Evolutionary conservation across 2,329 filamentous ascomycete species (phyloP).

Genomic region (Coleophoma crateriformis): DNA sequence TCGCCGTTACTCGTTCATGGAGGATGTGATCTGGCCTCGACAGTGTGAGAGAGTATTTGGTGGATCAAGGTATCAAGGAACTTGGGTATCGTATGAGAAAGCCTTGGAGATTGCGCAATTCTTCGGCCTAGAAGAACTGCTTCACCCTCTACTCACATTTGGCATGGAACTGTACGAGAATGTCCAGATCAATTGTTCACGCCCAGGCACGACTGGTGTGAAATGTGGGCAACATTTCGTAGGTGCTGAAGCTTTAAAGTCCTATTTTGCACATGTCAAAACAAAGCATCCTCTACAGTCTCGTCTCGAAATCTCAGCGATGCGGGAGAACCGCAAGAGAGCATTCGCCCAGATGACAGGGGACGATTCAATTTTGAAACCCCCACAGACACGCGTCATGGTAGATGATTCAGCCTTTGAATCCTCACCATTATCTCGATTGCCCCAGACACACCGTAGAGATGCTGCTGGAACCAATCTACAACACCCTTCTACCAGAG

Average conservation of each 20-base stretch:
- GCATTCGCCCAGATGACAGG: not conserved
- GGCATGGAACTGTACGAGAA: not conserved
- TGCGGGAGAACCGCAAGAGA: not conserved
- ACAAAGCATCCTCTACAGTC: too few species aligned
- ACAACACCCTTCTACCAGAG: not conserved
- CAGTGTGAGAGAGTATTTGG: not conserved
- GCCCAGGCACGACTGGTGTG: not conserved
- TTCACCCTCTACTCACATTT: not conserved
- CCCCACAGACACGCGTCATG: not conserved
- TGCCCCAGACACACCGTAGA: not conserved
- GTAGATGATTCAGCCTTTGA: constrained; percentile 12
- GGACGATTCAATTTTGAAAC: not conserved
- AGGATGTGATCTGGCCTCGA: not conserved
- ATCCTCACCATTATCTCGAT: not conserved
- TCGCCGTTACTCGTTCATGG: not conserved
- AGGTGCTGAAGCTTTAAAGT: too few species aligned
- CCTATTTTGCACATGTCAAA: too few species aligned
- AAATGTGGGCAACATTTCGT: too few species aligned
- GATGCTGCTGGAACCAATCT: not conserved
- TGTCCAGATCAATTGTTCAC: not conserved
- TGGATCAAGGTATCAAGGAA: not conserved
- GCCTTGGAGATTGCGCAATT: not conserved
- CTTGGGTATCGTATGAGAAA: not conserved
- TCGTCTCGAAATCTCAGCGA: too few species aligned
- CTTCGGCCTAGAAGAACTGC: not conserved